Evolutionary conservation across 176 grass and related monocot genomes (phyloP), one percentile per base, ranked within the genome.

Genomic region (Neostapfia colusana): DNA sequence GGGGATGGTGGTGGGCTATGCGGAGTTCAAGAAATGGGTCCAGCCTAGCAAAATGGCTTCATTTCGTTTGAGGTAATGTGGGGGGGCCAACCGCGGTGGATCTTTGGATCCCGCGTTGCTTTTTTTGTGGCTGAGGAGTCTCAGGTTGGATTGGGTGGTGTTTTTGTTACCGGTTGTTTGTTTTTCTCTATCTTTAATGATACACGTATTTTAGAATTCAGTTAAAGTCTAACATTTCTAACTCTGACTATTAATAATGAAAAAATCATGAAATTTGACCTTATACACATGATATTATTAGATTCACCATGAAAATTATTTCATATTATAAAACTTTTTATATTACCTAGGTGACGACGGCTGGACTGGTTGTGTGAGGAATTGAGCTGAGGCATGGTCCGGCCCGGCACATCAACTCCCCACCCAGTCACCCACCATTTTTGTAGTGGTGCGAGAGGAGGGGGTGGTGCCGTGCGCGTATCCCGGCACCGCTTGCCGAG

Each of bases 51-150:
- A 41, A 31, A 41, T 27, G n/a, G 18, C 8, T 64, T 72, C 18
- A 14, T 24, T 40, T 78, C 59, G 26, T 59, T 59, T 79, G 75
- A 48, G 75, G 75, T 55, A 23, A 45, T 65, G 54, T 23, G 44
- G 25, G 31, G 31, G 38, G 75, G 37, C 23, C 55, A 13, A 34
- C 46, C 44, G 9, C 14, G 7, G 49, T 51, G 70, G 49, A 55
- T 73, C 50, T 64, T 81, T 26, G 72, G 35, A 69, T 69, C 69
- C 63, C 53, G 54, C 20, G 54, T 70, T 18, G 1, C 41, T 31
- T 61, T 31, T 61, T 81, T 53, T 37, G 49, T 50, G 55, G 28
- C 23, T 25, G 31, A 31, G 31, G 31, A 31, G 31, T 31, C 31
- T 18, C 2, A 11, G 16, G 1, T 40, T 65, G 23, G 59, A 65